phyloP scores from a whole-genome alignment of 2,329 filamentous ascomycete species.

The Cercospora zeina region DNA sequence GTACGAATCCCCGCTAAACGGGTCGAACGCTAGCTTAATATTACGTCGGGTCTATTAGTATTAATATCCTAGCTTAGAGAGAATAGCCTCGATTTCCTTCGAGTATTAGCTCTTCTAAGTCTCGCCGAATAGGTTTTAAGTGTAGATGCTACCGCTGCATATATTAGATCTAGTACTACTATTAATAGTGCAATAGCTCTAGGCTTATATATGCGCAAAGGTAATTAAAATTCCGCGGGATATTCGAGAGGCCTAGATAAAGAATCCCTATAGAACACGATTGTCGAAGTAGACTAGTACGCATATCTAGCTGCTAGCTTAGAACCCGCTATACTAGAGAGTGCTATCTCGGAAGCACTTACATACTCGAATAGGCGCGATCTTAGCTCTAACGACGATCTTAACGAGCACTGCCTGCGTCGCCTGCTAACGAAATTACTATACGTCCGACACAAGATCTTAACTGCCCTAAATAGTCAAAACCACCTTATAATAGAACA shows the following conservation, averaged over 20 bases:
- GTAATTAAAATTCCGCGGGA: background rate
- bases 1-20: constrained; percentile 10
- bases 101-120: constrained; percentile 11
- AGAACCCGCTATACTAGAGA: constrained; percentile 7
- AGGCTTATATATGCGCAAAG: constrained; percentile 8
- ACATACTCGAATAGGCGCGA: background rate
- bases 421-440: constrained; percentile 16
- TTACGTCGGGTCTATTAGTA: constrained; percentile 12
- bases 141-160: constrained; percentile 11
- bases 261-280: constrained; percentile 19
- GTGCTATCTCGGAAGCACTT: background rate
- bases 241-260: background rate
- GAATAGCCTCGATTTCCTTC: constrained; percentile 5
- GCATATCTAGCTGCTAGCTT: constrained; percentile 24
- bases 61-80: constrained; percentile 15
- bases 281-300: constrained; percentile 23
- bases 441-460: constrained; percentile 19
- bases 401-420: constrained; percentile 6
- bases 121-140: constrained; percentile 22
- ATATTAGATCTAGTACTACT: constrained; percentile 19
- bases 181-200: constrained; percentile 19
- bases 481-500: constrained; percentile 19
- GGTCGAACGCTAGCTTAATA: constrained; percentile 18
- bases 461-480: constrained; percentile 18
- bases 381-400: background rate